phyloP scores from a whole-genome alignment of 2,329 filamentous ascomycete species.

The Cladosporium sp. region DNA sequence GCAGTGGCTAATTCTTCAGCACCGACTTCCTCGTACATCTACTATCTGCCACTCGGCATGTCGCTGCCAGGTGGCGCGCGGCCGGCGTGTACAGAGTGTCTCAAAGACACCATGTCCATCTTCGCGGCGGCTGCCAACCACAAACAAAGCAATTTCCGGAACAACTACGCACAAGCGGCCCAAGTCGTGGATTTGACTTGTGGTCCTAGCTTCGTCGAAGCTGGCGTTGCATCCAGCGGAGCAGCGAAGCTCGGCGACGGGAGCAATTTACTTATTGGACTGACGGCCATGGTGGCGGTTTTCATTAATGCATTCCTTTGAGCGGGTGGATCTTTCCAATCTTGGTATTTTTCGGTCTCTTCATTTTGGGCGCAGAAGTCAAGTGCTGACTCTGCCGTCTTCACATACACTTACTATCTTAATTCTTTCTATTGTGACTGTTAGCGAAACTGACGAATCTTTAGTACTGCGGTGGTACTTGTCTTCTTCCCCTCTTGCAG shows the following conservation, averaged over 20 bases:
- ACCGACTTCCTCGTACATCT: conserved; percentile 74
- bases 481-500: background rate
- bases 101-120: conserved; percentile 77
- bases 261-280: background rate
- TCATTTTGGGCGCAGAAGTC: conserved; percentile 1
- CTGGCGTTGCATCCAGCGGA: conserved; percentile 10
- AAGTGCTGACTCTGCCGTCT: conserved; percentile 2
- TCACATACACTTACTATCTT: background rate
- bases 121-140: conserved; percentile 71
- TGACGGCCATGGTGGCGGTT: background rate
- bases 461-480: background rate
- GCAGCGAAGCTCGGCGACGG: background rate
- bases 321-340: background rate
- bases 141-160: conserved; percentile 55
- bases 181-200: conserved; percentile 68
- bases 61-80: conserved; percentile 64
- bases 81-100: conserved; percentile 75
- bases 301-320: background rate
- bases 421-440: background rate
- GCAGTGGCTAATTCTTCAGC: conserved; percentile 75
- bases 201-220: conserved; percentile 52
- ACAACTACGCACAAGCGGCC: conserved; percentile 71
- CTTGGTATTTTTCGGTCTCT: background rate
- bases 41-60: conserved; percentile 80
- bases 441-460: background rate